Evolutionary conservation across 1,284 basidiomycete species (phyloP).

Genomic region (Apiotrichum akiyoshidainum): DNA sequence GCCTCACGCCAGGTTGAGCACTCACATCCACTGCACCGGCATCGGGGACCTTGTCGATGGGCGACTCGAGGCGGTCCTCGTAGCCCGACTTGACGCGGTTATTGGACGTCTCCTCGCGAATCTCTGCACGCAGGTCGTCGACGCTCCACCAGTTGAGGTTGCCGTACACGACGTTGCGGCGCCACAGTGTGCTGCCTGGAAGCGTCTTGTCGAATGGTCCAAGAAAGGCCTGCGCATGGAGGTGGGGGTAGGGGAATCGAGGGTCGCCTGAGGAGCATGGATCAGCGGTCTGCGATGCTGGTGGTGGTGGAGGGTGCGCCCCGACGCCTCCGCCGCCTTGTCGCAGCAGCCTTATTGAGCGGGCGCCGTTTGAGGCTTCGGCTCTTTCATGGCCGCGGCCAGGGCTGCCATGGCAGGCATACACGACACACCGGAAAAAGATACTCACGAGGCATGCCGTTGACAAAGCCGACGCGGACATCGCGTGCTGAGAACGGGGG

Average conservation of each 20-base stretch:
- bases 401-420: not conserved
- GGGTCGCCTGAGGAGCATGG: constrained; percentile 36
- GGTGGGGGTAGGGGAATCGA: constrained; percentile 41
- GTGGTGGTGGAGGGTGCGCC: not conserved
- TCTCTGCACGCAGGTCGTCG: constrained; percentile 50
- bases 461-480: constrained; percentile 41
- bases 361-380: not conserved
- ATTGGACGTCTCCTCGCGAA: constrained; percentile 48
- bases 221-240: constrained; percentile 48
- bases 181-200: constrained; percentile 41
- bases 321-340: not conserved
- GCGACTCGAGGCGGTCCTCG: constrained; percentile 27
- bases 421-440: not conserved
- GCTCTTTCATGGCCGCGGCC: not conserved
- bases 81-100: constrained; percentile 50
- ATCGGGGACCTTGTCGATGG: constrained; percentile 43
- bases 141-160: constrained; percentile 46
- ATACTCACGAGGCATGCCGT: constrained; percentile 32
- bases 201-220: constrained; percentile 38
- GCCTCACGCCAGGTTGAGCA: not conserved
- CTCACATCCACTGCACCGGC: constrained; percentile 34
- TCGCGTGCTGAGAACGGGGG: constrained; percentile 5
- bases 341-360: not conserved
- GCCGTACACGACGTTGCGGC: constrained; percentile 46
- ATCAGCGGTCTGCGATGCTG: constrained; percentile 2